Evolutionary conservation across 345 rosid species (phyloP), one percentile per base, ranked within the genome.

Genomic region (Citrus reticulata): DNA sequence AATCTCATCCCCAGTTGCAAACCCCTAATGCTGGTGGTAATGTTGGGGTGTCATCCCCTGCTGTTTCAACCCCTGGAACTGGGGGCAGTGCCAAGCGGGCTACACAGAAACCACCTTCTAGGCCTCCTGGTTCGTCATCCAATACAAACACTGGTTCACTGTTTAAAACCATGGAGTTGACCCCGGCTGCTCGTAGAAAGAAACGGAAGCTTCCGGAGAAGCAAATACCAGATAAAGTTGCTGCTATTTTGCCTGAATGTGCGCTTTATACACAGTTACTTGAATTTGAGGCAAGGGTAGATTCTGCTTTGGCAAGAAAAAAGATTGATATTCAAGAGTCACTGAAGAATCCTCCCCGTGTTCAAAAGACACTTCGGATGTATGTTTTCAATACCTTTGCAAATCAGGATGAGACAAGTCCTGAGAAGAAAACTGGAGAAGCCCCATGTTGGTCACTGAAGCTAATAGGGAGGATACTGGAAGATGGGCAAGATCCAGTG

Each of bases 361-460:
- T 84, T 55, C 83, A 81, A 70, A 86, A 80, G 80, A 88, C 88
- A 5, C 91, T 90, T 70, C 60, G 91, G 54, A 66, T 90, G 11
- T 90, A 90, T 81, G 76, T 90, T 73, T 88, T 86, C 63, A 90
- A 88, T 81, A 86, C 89, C 55, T 86, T 75, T 72, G 77, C 85
- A 37, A 86, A 90, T 83, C 91, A 86, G 79, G 70, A 27, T 29
- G 74, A 76, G 77, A 77, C 63, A 19, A 71, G 49, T 78, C 34
- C 81, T 71, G 87, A 88, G 76, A 84, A 75, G 67, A 77, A 77
- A 66, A 71, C 40, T 55, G 76, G 79, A 0, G 86, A 73, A 65
- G 77, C 82, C 59, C 88, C 91, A 67, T 86, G 89, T 17, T 90
- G 93, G 93, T 88, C 93, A 1, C 73, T 90, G 67, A 90, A 90